Evolutionary conservation across 257 asterid species (phyloP).

Genomic region (Capsicum rhomboideum): DNA sequence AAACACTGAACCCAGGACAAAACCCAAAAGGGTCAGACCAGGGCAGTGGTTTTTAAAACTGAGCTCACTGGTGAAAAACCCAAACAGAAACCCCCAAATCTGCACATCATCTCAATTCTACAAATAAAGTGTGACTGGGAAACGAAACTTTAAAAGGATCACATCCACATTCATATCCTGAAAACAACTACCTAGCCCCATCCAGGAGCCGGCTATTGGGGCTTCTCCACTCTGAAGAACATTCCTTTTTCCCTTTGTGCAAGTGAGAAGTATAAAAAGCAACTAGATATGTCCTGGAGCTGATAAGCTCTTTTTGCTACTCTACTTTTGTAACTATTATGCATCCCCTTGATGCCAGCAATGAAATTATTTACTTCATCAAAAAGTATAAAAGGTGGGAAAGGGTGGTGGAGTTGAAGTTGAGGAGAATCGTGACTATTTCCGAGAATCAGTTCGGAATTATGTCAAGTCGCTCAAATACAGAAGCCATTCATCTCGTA

Average conservation of each 20-base stretch:
- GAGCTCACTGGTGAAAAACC: background rate
- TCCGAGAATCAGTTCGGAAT: no score
- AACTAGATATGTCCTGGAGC: no score
- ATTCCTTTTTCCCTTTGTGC: background rate
- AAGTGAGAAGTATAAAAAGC: background rate
- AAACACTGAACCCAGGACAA: background rate
- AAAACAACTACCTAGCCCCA: background rate
- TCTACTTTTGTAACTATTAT: no score
- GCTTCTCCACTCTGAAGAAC: background rate
- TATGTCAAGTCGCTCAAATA: no score
- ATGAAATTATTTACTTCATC: no score
- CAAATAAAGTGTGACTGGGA: background rate
- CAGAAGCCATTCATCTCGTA: no score
- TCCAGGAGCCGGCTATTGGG: background rate
- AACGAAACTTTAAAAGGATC: background rate
- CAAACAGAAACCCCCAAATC: background rate
- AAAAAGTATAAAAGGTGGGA: no score
- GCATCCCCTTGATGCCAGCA: no score
- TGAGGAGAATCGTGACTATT: no score
- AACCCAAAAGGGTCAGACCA: background rate
- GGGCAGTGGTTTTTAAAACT: background rate
- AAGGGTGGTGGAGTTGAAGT: no score
- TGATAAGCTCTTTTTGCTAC: no score
- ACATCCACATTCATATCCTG: background rate
- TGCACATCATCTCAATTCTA: background rate